These are phyloP conservation scores for Clonostachys sp. DNA, from an alignment of 2,329 filamentous ascomycete genomes.

Conservation along the genomic window DNA sequence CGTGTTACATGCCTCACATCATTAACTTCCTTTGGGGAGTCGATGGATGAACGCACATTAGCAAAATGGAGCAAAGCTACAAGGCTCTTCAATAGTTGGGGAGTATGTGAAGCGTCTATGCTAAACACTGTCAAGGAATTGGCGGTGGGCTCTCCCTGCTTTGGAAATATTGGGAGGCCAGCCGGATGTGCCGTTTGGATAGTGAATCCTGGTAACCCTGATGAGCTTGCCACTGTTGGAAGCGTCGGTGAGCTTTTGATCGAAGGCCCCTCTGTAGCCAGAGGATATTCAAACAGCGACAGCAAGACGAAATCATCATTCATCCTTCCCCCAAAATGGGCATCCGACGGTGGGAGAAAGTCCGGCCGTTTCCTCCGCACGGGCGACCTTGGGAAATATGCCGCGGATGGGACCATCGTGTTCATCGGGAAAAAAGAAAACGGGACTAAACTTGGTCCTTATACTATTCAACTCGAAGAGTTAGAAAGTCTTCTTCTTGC, in stretches of 20 bases:
- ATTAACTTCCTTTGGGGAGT: neutral
- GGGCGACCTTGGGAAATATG: slow-evolving; percentile 36
- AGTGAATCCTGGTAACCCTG: slow-evolving; percentile 3
- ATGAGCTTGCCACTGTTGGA: neutral
- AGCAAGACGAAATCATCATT: neutral
- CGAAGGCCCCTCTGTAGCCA: neutral
- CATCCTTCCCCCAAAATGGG: neutral
- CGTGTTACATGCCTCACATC: neutral
- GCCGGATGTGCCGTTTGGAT: slow-evolving; percentile 2
- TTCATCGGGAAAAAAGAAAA: slow-evolving; percentile 43
- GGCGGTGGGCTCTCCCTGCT: neutral
- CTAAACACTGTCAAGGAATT: neutral
- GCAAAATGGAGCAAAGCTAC: neutral
- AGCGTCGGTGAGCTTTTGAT: slow-evolving; percentile 1
- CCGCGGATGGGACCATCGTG: slow-evolving; percentile 22
- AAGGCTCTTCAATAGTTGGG: neutral
- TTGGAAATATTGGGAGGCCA: neutral
- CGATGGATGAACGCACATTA: neutral
- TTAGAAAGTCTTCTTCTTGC: slow-evolving; percentile 3
- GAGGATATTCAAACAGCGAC: neutral
- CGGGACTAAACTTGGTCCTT: slow-evolving; percentile 50
- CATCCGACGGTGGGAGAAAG: too few species aligned
- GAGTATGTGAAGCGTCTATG: neutral
- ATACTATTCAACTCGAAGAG: slow-evolving; percentile 34
- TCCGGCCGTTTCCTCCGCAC: slow-evolving; percentile 30